Base-by-base conservation (phyloP, 1,284 basidiomycete genomes). In the Leccinum pachyderme region DNA sequence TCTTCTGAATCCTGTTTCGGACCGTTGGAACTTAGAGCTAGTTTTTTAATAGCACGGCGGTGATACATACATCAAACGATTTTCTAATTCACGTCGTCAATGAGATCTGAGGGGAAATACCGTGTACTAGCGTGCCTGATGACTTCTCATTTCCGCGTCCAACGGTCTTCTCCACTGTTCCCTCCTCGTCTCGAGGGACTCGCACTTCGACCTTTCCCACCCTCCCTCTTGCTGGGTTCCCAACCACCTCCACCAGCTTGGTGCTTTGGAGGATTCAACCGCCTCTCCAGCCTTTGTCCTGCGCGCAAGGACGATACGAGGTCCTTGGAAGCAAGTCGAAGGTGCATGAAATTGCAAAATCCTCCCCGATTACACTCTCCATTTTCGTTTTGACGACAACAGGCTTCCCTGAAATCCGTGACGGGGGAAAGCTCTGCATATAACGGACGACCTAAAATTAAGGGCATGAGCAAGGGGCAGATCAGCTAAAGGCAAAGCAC, bases 261-360 rank as follows among this genome's bases (percentile, higher is more conserved):
- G 13, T 72, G 75, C 64, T 86, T 84, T 22, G 75, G 64, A 11
- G 90, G 90, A 65, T 92, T 81, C 32, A 89, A 64, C 57, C 87
- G 83, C 52, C 94, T 78, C 62, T 96, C 93, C 24, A 95, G 63
- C 47, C 91, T 78, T 70, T 98, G 95, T 29, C 93, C 91, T 49
- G 85, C 84, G 29, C 87, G 83, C 51, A 98, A 76, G 15, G 88
- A 85, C 43, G 81, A 83, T 2, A 94, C 87, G 7, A 96, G 82
- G 5, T 89, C 84, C 66, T 88, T 86, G 37, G 91, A 90, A 27
- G 93, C 91, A 37, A 94, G 82, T 27, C 93, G 85, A 27, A 98
- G 77, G 76, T 99, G 96, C 95, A 98, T 98, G 70, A 99, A 99
- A 75, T 99, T 99, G 77, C 96, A 99, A 76, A 98, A 95, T 2